phyloP scores from a whole-genome alignment of 2,329 filamentous ascomycete genomes.

The Ophiocordyceps australis region DNA sequence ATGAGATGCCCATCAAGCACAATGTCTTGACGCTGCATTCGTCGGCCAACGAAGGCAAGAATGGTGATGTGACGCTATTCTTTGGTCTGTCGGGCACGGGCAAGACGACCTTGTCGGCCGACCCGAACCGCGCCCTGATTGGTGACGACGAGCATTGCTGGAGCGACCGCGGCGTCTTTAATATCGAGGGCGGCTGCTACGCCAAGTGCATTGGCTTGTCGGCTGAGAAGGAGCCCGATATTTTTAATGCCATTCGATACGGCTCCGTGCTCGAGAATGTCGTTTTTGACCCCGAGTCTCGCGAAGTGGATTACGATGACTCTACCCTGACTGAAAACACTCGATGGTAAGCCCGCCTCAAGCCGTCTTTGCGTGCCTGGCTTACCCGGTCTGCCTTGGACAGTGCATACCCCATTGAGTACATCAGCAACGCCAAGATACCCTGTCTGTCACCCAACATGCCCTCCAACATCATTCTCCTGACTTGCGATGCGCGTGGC shows the following conservation, averaged over 20 bases:
- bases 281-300: slow-evolving; percentile 82
- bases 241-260: slow-evolving; percentile 88
- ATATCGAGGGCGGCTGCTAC: slow-evolving; percentile 99
- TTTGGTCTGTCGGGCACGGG: slow-evolving; percentile 96
- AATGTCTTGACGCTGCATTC: slow-evolving; percentile 97
- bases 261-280: slow-evolving; percentile 97
- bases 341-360: slow-evolving; percentile 35
- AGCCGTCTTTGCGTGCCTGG: background rate
- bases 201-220: slow-evolving; percentile 97
- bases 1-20: slow-evolving; percentile 99
- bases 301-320: slow-evolving; percentile 91
- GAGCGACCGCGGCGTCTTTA: slow-evolving; percentile 93
- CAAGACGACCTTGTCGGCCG: slow-evolving; percentile 95
- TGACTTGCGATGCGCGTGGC: slow-evolving; percentile 94
- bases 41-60: slow-evolving; percentile 88
- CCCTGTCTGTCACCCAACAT: slow-evolving; percentile 77
- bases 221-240: slow-evolving; percentile 97
- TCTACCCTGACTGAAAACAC: slow-evolving; percentile 94
- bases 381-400: slow-evolving; percentile 6
- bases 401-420: slow-evolving; percentile 89
- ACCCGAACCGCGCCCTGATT: slow-evolving; percentile 89
- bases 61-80: slow-evolving; percentile 96
- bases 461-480: slow-evolving; percentile 92
- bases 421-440: slow-evolving; percentile 97
- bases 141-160: slow-evolving; percentile 99